Percentiles rank a stretch among this genome's conserved stretches.
These are phyloP conservation scores for Posidonia australis DNA, from an alignment of 106 monocot genomes.

Conservation along the genomic window DNA sequence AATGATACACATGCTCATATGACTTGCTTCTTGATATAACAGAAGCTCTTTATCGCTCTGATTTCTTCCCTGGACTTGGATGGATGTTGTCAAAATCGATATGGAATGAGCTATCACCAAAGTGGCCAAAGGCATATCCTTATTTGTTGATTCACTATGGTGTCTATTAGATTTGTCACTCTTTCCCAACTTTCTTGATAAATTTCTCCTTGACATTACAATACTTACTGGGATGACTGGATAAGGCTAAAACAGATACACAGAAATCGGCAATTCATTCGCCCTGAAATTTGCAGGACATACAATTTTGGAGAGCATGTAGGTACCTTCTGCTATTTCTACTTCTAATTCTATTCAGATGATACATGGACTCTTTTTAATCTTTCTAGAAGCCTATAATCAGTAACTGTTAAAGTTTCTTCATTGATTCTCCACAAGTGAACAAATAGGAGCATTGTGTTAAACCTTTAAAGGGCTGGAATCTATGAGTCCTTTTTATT, in stretches of 20 bases:
- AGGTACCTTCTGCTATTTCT: conserved; percentile 10
- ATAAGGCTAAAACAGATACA: conserved; percentile 87
- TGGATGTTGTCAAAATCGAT: conserved; percentile 94
- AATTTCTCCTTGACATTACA: conserved; percentile 57
- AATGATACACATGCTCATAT: background rate
- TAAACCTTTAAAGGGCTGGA: no score
- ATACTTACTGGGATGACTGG: conserved; percentile 99
- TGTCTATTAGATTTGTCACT: background rate
- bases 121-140: conserved; percentile 99
- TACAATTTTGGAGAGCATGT: conserved; percentile 99
- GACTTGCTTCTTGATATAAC: conserved; percentile 5
- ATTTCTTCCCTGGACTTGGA: conserved; percentile 99
- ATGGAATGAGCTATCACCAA: conserved; percentile 95
- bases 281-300: conserved; percentile 96
- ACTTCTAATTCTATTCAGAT: background rate
- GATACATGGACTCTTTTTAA: background rate
- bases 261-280: conserved; percentile 85
- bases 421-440: no score
- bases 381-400: no score
- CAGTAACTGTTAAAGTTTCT: background rate
- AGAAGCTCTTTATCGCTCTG: conserved; percentile 89
- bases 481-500: background rate
- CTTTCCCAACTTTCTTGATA: background rate
- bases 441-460: no score
- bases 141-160: background rate